Base-by-base conservation (phyloP, 495 filamentous ascomycete species). In the Penicillium bovifimosum region DNA sequence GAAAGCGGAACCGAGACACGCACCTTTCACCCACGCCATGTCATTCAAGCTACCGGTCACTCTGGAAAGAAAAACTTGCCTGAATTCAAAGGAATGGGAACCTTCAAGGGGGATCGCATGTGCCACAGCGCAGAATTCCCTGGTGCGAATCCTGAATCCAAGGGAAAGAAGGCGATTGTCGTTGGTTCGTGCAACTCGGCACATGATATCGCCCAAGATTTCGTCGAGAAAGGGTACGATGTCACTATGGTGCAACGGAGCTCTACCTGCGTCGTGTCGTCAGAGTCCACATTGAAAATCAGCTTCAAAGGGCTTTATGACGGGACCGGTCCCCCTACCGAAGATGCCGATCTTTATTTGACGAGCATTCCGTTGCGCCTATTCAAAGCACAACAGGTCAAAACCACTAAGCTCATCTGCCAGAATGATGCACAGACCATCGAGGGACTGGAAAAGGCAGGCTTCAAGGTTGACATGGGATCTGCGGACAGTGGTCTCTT, bases 121-220 rank as follows among this genome's bases (percentile, higher is more conserved):
- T 86, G 81, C 65, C 89, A 93, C 59, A 88, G 84, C 27, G 83
- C 84, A 10, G 77, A 87, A 28, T 88, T 87, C 61, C 63, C 73
- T 0, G 84, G 84, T 5, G 82, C 85, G 9, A 72, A 74, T 17
- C 33, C 67, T 7, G 47, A 72, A 29, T 66, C 70, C 1, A 64
- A 66, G 17, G 80, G 80, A 1, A 88, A 84, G 61, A 86, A 84
- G 55, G 89, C 81, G 1, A 68, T 93, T 16, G 80, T 95, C 0
- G 77, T 95, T 6, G 90, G 90, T 5, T 84, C 82, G 27, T 89
- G 89, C 67, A 93, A 91, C 62, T 91, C 86, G 2, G 82, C 76
- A 9, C 84, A 91, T 57, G 90, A 95, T 62, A 95, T 95, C 54
- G 84, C 86, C 28, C 87, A 92, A 62, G 85, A 92, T 57, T 92